Evolutionary conservation across 257 asterid genomes (phyloP).

Genomic region (Solanum chaucha): DNA sequence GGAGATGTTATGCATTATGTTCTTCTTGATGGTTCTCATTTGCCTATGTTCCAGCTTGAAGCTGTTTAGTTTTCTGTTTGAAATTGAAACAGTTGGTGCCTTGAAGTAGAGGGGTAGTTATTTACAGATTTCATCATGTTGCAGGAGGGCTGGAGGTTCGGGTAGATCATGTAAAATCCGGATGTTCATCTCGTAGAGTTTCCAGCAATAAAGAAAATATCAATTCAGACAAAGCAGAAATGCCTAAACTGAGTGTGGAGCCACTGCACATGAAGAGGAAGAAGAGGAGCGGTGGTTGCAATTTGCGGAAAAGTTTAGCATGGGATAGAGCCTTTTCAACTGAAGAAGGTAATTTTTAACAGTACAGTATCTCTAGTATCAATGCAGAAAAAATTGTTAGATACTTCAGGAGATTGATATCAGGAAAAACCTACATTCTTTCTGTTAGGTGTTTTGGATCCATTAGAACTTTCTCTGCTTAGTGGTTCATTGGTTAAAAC

Average conservation of each 20-base stretch:
- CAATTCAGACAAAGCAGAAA: constrained; percentile 38
- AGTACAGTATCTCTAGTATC: not conserved
- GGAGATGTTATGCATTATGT: not conserved
- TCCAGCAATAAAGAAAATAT: constrained; percentile 62
- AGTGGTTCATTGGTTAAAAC: constrained; percentile 39
- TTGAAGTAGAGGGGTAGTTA: not conserved
- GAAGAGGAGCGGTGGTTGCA: constrained; percentile 61
- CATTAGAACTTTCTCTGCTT: constrained; percentile 65
- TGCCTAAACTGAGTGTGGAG: constrained; percentile 52
- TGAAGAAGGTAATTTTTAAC: constrained; percentile 54
- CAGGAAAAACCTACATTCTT: not conserved
- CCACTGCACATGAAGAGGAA: constrained; percentile 81
- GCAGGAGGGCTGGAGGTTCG: constrained; percentile 25
- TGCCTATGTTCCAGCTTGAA: not conserved
- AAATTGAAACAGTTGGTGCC: not conserved
- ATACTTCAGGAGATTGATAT: not conserved
- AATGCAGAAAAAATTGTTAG: not conserved
- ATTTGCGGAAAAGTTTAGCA: constrained; percentile 84
- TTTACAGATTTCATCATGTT: not conserved
- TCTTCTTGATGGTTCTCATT: not conserved
- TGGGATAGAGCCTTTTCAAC: constrained; percentile 93
- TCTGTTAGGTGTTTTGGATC: constrained; percentile 72
- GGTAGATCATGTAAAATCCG: constrained; percentile 22
- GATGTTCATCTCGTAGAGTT: constrained; percentile 22
- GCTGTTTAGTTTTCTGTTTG: not conserved